These are phyloP conservation scores for Eimeria zaria DNA, from an alignment of 169 alveolate genomes.

Conservation along the genomic window DNA sequence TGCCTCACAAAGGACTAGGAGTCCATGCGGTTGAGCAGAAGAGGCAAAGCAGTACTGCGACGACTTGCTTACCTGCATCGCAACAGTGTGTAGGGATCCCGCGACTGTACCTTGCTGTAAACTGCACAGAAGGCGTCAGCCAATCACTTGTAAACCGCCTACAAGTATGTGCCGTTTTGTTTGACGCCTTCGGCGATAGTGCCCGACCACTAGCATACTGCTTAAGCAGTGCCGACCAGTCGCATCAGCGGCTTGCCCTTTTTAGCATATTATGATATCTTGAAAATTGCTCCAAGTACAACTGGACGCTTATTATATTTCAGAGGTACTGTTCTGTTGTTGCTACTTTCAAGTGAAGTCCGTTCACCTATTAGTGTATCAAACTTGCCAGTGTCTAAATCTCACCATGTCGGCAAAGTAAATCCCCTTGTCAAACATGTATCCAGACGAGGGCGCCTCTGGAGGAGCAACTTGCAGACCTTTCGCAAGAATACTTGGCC, in stretches of 20 bases:
- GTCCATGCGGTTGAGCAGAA: constrained; percentile 90
- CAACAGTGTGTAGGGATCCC: neutral
- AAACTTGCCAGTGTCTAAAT: neutral
- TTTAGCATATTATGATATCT: neutral
- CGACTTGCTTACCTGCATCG: constrained; percentile 89
- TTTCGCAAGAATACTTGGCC: constrained; percentile 94
- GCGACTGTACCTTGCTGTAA: neutral
- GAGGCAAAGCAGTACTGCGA: constrained; percentile 94
- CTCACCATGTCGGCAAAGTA: constrained; percentile 96
- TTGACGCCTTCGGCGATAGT: neutral
- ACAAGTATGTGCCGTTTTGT: neutral
- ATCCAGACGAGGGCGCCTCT: constrained; percentile 96
- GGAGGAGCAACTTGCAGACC: constrained; percentile 97
- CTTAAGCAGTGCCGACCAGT: neutral
- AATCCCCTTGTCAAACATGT: constrained; percentile 97
- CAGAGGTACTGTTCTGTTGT: neutral
- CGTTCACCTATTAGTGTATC: neutral
- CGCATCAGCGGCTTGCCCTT: neutral
- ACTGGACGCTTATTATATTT: neutral
- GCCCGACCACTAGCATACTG: neutral
- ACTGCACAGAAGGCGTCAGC: neutral
- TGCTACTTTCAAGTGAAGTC: neutral
- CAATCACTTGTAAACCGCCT: neutral
- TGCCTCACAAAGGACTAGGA: constrained; percentile 94
- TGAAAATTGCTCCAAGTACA: neutral